A percentile compares a stretch with the other conserved stretches of the same genome.
These are phyloP conservation scores for Tremellales sp. DNA, from an alignment of 1,284 basidiomycete species.

Conservation along the genomic window DNA sequence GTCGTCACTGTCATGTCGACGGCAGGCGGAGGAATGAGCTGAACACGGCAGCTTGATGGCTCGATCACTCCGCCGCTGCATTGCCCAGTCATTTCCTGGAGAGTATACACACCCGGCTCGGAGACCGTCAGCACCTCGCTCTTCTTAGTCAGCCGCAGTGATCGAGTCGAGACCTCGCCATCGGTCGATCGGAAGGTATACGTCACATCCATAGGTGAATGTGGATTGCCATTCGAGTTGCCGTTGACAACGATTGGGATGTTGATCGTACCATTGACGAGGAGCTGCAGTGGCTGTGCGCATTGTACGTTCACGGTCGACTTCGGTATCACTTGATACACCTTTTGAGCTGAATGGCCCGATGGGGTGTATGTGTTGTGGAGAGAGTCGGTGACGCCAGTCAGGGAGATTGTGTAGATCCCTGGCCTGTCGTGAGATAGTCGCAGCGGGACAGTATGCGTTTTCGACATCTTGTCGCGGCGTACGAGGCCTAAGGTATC, in stretches of 20 bases:
- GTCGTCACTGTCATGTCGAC: conserved; percentile 84
- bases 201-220: conserved; percentile 19
- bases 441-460: conserved; percentile 37
- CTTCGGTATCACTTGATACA: conserved; percentile 69
- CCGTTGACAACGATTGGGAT: conserved; percentile 27
- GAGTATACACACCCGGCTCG: conserved; percentile 77
- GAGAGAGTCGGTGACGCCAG: conserved; percentile 48
- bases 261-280: conserved; percentile 51
- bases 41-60: conserved; percentile 70
- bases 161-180: conserved; percentile 43
- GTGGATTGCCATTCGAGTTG: conserved; percentile 4
- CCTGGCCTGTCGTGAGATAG: conserved; percentile 37
- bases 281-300: conserved; percentile 66
- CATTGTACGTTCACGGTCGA: conserved; percentile 70
- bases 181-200: conserved; percentile 21
- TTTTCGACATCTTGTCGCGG: conserved; percentile 30
- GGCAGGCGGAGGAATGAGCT: conserved; percentile 68
- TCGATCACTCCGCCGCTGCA: conserved; percentile 75
- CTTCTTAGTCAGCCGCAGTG: conserved; percentile 55
- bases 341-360: conserved; percentile 50
- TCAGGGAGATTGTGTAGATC: conserved; percentile 48
- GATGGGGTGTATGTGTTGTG: conserved; percentile 50
- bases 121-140: conserved; percentile 55
- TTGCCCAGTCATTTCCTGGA: conserved; percentile 68
- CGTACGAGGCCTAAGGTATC: conserved; percentile 23